Percentiles rank a stretch among this genome's conserved stretches.
These are phyloP conservation scores for Leccinellum luteum DNA, from an alignment of 768 basidiomycete genomes.

Conservation along the genomic window DNA sequence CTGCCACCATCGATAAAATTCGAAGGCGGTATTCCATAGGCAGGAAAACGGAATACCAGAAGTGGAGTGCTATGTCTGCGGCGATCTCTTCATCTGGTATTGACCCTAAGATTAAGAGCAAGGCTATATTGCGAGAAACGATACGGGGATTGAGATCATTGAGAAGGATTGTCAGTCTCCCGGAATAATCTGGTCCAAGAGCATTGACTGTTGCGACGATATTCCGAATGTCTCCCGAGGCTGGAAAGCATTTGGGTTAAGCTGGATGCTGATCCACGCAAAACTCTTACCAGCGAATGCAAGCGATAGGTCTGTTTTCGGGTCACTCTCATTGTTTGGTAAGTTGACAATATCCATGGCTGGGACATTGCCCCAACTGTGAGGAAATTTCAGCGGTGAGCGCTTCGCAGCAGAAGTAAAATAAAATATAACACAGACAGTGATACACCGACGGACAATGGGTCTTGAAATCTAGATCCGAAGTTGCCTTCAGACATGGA, in stretches of 20 bases:
- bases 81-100: slow-evolving; percentile 32
- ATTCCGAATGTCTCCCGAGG: slow-evolving; percentile 50
- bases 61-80: slow-evolving; percentile 46
- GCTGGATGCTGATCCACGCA: neutral
- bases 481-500: slow-evolving; percentile 3
- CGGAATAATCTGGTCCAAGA: slow-evolving; percentile 41
- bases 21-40: slow-evolving; percentile 32
- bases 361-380: slow-evolving; percentile 36
- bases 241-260: slow-evolving; percentile 22
- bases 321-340: slow-evolving; percentile 21
- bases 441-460: slow-evolving; percentile 26
- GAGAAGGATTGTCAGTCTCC: slow-evolving; percentile 38
- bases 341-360: slow-evolving; percentile 34
- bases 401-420: neutral
- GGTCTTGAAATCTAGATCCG: slow-evolving; percentile 21
- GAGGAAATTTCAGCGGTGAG: neutral
- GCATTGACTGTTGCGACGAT: slow-evolving; percentile 42
- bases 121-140: slow-evolving; percentile 40
- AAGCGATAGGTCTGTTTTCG: slow-evolving; percentile 21
- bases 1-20: slow-evolving; percentile 19
- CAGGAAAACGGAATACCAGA: slow-evolving; percentile 47
- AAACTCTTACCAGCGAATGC: slow-evolving; percentile 22
- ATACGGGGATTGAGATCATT: slow-evolving; percentile 37
- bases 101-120: slow-evolving; percentile 42
- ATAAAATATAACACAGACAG: slow-evolving; percentile 13